Evolutionary conservation across 2,329 filamentous ascomycete species (phyloP), one percentile per base, ranked within the genome.

Genomic region (Whalleya microplaca): DNA sequence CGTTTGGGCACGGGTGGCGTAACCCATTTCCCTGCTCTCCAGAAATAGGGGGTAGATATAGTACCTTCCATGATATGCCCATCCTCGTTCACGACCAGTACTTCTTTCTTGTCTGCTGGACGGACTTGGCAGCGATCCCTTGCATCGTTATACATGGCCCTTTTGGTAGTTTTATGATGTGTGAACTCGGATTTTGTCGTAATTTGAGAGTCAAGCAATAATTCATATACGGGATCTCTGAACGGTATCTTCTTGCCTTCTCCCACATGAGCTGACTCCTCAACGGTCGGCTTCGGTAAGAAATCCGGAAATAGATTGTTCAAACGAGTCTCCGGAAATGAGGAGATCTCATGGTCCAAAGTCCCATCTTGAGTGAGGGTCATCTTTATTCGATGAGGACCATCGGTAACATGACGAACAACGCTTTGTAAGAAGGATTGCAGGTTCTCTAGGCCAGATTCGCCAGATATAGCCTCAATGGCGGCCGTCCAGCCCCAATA

Each of bases 1-100:
- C 69, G 51, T 6, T 58, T 45, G 12, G 81, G 70, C n/a, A 91
- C 78, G 0, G 85, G 82, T 1, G 94, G 94, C 40, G 93, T 96
- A 7, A 92, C 82, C 94, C 94, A 98, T 48, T 77, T 75, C 1
- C 84, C 86, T 3, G 79, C 72, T 44, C 90, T 85, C 79, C 84
- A 91, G 63, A 97, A 90, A 72, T 94, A 97, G 0, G 90, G 85
- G 0, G 89, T 96, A 0, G 90, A 93, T 16, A 90, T 82, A 58
- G 89, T 93, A 8, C 91, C 92, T 73, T 98, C 94, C 83, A 96
- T 96, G 37, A 97, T 75, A 47, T 87, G 82, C 1, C 80, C 81
- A 23, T 83, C 76, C 3, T 72, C 62, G 0, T 90, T 92, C 61
- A 90, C 80, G 2, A 97, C 74, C 19, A 98, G 77, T 3, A 96